Conservation (phyloP, 106 monocot species). For the Platanthera zijinensis region DNA sequence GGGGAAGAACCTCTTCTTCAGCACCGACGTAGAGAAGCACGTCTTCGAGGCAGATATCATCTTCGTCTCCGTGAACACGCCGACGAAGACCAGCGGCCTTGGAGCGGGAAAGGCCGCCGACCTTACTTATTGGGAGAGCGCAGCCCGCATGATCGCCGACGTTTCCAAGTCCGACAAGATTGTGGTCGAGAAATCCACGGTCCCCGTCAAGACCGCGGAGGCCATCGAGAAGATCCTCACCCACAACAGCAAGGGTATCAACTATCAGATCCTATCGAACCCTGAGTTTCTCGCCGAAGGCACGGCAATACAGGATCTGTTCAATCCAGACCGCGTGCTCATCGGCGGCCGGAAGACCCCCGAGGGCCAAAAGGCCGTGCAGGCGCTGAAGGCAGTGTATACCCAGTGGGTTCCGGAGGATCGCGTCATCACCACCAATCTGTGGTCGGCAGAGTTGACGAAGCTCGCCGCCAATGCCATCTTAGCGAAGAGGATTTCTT, state of each 20-base stretch:
- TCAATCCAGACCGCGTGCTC: constrained; percentile 42
- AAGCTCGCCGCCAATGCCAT: constrained; percentile 53
- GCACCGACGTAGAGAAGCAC: constrained; percentile 20
- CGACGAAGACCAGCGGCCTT: constrained; percentile 20
- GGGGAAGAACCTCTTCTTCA: constrained; percentile 24
- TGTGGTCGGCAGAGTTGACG: constrained; percentile 53
- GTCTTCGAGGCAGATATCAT: constrained; percentile 23
- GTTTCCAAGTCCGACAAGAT: constrained; percentile 25
- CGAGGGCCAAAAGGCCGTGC: constrained; percentile 27
- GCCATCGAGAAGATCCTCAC: constrained; percentile 26
- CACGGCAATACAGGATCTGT: constrained; percentile 24
- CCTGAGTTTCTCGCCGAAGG: constrained; percentile 28
- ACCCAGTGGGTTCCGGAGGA: constrained; percentile 44
- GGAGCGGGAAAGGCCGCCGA: constrained; percentile 25
- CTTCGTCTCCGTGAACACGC: constrained; percentile 26
- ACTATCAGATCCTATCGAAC: constrained; percentile 24
- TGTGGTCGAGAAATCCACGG: constrained; percentile 26
- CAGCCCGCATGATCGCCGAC: constrained; percentile 25
- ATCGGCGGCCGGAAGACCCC: constrained; percentile 45
- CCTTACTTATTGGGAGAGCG: constrained; percentile 26
- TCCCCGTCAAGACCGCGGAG: constrained; percentile 23
- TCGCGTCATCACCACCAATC: constrained; percentile 32
- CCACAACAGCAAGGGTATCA: constrained; percentile 26
- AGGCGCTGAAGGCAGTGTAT: constrained; percentile 31
- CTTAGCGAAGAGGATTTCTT: constrained; percentile 50